These are phyloP conservation scores for Fusarium acutatum DNA, from an alignment of 2,329 filamentous ascomycete genomes.

Conservation along the genomic window DNA sequence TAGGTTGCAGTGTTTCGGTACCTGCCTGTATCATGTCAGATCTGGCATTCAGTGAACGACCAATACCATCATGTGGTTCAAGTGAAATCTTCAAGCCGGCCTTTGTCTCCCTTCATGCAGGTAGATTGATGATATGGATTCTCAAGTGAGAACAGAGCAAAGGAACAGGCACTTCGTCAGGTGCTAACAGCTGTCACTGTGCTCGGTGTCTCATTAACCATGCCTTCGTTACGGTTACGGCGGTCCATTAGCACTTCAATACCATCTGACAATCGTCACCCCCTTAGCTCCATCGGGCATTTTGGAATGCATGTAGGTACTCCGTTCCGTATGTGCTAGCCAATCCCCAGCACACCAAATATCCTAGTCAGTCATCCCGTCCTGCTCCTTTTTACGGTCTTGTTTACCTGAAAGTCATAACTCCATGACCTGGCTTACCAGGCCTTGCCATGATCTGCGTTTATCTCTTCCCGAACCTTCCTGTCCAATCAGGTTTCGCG, in stretches of 20 bases:
- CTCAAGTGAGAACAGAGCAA: background rate
- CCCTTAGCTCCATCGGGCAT: background rate
- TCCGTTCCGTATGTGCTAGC: background rate
- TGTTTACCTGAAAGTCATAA: constrained; percentile 3
- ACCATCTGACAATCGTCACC: background rate
- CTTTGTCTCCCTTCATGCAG: background rate
- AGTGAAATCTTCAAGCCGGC: background rate
- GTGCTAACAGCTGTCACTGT: background rate
- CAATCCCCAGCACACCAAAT: background rate
- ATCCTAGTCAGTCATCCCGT: background rate
- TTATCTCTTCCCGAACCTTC: constrained; percentile 1
- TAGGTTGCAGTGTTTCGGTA: background rate
- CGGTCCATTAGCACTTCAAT: background rate
- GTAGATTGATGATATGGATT: background rate
- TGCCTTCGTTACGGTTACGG: background rate
- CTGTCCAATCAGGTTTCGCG: constrained; percentile 12
- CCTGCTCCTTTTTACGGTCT: background rate
- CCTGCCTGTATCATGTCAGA: background rate
- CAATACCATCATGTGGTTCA: background rate
- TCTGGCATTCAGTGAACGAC: background rate
- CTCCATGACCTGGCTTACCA: constrained; percentile 5
- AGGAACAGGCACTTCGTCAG: background rate
- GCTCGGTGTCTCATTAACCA: background rate
- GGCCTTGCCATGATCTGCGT: constrained; percentile 21
- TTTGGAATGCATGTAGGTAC: background rate